These are phyloP conservation scores for Thraustochytrium sp. DNA, from an alignment of 352 stramenopile genomes.

Conservation along the genomic window DNA sequence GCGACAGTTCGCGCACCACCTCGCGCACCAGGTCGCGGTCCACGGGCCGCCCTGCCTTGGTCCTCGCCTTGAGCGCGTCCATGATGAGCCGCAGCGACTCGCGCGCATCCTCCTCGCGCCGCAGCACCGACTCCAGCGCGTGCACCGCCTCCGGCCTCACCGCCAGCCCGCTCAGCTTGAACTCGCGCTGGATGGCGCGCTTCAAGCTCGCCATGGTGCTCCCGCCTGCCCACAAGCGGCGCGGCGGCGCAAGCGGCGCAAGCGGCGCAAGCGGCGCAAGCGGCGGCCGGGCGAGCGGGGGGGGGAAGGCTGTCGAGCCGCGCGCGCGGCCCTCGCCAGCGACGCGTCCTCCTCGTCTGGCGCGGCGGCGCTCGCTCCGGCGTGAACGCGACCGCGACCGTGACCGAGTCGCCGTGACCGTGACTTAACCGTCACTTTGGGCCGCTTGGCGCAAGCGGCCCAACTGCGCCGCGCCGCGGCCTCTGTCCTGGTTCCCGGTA, in stretches of 20 bases:
- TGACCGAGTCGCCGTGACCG: too few species aligned
- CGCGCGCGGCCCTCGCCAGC: too few species aligned
- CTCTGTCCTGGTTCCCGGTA: too few species aligned
- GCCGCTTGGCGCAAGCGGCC: too few species aligned
- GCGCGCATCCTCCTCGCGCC: background rate
- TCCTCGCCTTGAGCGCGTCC: slow-evolving; percentile 10
- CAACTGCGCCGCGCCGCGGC: too few species aligned
- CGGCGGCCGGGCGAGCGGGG: background rate
- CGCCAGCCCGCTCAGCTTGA: background rate
- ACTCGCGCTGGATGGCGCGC: background rate
- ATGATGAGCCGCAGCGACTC: slow-evolving; percentile 10
- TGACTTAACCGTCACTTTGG: too few species aligned
- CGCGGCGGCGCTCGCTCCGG: too few species aligned
- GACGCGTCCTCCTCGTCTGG: too few species aligned
- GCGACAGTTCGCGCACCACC: slow-evolving; percentile 7
- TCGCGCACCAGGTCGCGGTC: background rate
- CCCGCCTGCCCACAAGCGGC: background rate
- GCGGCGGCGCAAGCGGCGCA: too few species aligned
- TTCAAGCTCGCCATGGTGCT: background rate
- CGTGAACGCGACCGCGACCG: too few species aligned
- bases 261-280: too few species aligned
- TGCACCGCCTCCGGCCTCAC: slow-evolving; percentile 7
- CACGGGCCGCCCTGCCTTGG: background rate
- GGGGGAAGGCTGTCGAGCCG: too few species aligned
- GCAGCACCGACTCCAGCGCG: slow-evolving; percentile 2